Evolutionary conservation across 2,329 filamentous ascomycete genomes (phyloP), one percentile per base, ranked within the genome.

Genomic region (Phaeosphaeriaceae sp.): DNA sequence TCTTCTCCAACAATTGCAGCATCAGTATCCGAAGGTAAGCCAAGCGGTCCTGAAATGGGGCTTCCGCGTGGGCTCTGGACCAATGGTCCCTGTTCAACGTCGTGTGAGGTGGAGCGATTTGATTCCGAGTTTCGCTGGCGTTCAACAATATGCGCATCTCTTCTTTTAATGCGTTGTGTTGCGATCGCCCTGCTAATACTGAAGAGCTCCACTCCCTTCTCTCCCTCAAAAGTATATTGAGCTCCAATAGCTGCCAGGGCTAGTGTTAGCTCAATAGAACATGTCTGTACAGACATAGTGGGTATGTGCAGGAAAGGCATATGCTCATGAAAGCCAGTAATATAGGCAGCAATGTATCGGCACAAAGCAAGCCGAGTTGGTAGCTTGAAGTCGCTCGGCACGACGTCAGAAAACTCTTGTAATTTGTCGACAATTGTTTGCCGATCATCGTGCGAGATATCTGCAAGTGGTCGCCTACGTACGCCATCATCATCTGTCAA

Each of bases 331-430:
- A 90, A 89, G 0, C 87, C 86, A 49, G 81, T 83, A 44, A 89
- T 82, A 60, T 89, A 90, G 1, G 86, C 87, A 50, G 88, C 86
- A 26, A 90, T 72, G 54, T 89, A 90, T 28, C 87, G 76, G 2
- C 84, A 86, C 21, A 90, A 68, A 0, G 87, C 88, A 57, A 89
- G 81, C 3, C 87, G 81, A 4, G 87, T 89, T 1, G 87, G 87
- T 41, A 90, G 82, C 3, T 84, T 79, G 56, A 90, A 90, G 58
- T 85, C 83, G 43, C 73, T 76, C 0, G 85, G 83, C 17, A 87
- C 68, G 4, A 86, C 81, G 1, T 79, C 76, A 0, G 83, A 82
- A 54, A 87, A 87, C 52, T 86, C 83, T 16, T 83, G 79, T 0
- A 87, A 70, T n/a, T 82, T 79, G 46, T 77, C 82, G 61, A 82